Conservation (phyloP, 805 yeast genomes). For the Metschnikowia noctiluminum region DNA sequence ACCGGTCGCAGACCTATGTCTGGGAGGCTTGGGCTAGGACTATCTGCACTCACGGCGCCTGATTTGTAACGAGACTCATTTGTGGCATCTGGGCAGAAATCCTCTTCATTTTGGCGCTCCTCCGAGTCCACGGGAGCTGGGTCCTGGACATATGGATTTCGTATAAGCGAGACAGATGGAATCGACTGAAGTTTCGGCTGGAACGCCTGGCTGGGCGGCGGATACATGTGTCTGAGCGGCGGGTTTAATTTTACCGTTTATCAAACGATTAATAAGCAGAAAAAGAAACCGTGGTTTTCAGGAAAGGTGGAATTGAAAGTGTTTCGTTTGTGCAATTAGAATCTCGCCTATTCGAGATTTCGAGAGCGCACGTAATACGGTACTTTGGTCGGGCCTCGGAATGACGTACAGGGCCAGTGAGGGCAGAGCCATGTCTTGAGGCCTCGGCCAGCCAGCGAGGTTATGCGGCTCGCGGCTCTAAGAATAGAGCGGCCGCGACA, state of each 20-base stretch:
- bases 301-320: background rate
- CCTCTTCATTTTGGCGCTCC: background rate
- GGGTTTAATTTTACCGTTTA: background rate
- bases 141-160: conserved; percentile 3
- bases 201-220: conserved; percentile 5
- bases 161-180: conserved; percentile 9
- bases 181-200: conserved; percentile 14
- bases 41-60: no score
- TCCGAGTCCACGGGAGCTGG: conserved; percentile 1
- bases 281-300: no score
- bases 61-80: no score
- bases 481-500: background rate
- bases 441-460: background rate
- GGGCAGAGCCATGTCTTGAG: background rate
- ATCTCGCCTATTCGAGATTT: no score
- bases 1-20: background rate
- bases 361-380: background rate
- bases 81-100: no score
- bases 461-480: background rate
- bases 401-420: background rate
- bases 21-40: no score
- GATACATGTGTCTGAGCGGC: background rate
- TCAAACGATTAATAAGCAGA: background rate
- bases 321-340: background rate
- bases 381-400: background rate